Base-by-base conservation (phyloP, 2,329 filamentous ascomycete species). In the Xylariaceae sp. region DNA sequence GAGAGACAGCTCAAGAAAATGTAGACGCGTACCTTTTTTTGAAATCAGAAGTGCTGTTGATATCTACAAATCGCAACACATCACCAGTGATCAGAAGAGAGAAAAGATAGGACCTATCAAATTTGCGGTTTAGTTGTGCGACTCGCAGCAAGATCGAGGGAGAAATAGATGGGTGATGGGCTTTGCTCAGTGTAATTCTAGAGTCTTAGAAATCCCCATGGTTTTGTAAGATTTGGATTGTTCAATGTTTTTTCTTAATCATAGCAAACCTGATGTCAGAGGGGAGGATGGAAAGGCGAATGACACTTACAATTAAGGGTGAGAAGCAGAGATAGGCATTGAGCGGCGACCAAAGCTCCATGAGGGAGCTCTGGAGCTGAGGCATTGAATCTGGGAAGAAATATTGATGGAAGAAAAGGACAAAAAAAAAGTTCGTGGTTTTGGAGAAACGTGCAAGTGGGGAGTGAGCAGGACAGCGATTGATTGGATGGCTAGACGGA, bases 141-240 rank as follows among this genome's bases (percentile, higher is more conserved):
- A n/a, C n/a, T n/a, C n/a, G n/a, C n/a, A n/a, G n/a, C n/a, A n/a
- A n/a, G n/a, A n/a, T n/a, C n/a, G n/a, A n/a, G n/a, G n/a, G n/a
- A n/a, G n/a, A n/a, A n/a, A n/a, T n/a, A 21, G 19, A 8, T 32
- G 14, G 22, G 35, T 34, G 21, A 40, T 19, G 42, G 39, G 23
- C 43, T 60, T 67, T 74, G 74, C 72, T 81, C 77, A 80, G 77
- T 59, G 68, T 75, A 73, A 72, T 75, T 74, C 67, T 76, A 71
- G 61, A 74, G 67, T 67, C 63, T 43, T 66, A 66, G 66, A 50
- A 59, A 65, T 79, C 76, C 77, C 77, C 78, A 81, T 72, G 67
- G 63, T 64, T 59, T 60, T 66, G 76, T 81, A 75, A 74, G 76
- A 74, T 68, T 80, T 81, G 77, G 77, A 81, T 80, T 80, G 76